A percentile compares a stretch with the other conserved stretches of the same genome.
These are phyloP conservation scores for Filosporella fistucella DNA, from an alignment of 495 filamentous ascomycete genomes.

Conservation along the genomic window DNA sequence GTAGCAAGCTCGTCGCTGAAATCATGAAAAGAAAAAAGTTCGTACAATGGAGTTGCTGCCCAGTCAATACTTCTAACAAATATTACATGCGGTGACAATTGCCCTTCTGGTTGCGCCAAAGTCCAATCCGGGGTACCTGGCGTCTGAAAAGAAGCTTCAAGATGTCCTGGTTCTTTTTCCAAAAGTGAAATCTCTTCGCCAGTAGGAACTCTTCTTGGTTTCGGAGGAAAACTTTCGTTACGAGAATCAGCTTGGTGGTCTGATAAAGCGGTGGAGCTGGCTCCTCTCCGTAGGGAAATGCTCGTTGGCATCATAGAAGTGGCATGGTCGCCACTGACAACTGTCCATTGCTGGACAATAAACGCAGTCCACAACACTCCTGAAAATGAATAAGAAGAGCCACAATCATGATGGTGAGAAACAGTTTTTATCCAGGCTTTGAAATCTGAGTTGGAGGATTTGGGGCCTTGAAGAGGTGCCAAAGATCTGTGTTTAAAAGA, in stretches of 20 bases:
- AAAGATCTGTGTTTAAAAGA: background rate
- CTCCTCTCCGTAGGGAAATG: background rate
- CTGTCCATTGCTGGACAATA: slow-evolving; percentile 30
- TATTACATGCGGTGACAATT: slow-evolving; percentile 14
- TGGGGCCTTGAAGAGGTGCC: background rate
- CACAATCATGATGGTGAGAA: background rate
- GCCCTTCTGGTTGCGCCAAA: slow-evolving; percentile 9
- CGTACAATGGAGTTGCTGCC: slow-evolving; percentile 15
- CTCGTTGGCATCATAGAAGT: background rate
- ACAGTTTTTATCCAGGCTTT: slow-evolving; percentile 11
- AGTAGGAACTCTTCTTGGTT: background rate
- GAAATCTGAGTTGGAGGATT: slow-evolving; percentile 2
- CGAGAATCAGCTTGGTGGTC: background rate
- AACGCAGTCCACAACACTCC: slow-evolving; percentile 34
- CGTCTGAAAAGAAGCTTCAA: slow-evolving; percentile 3
- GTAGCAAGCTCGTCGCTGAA: no score
- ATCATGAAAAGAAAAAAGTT: no score
- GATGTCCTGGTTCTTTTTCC: background rate
- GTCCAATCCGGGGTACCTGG: slow-evolving; percentile 27
- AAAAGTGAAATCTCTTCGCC: background rate
- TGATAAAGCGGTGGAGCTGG: background rate
- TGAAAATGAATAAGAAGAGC: slow-evolving; percentile 24
- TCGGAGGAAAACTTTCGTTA: background rate
- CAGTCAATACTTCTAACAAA: slow-evolving; percentile 18
- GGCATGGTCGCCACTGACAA: slow-evolving; percentile 29